Evolutionary conservation across 1,284 basidiomycete species (phyloP), one percentile per base, ranked within the genome.

Genomic region (Leccinum fuscescens): DNA sequence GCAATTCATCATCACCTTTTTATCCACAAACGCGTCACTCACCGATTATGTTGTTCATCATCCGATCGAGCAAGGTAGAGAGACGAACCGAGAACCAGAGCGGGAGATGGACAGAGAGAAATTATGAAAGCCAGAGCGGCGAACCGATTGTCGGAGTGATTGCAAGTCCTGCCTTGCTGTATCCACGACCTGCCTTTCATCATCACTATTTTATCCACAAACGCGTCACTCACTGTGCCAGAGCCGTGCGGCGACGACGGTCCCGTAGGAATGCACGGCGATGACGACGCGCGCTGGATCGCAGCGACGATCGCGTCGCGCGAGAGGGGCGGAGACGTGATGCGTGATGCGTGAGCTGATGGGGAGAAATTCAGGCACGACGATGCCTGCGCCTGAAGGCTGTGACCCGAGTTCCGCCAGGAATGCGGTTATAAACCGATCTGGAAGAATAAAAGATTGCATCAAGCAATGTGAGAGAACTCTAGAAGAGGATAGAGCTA

Each of bases 251-350:
- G 79, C 75, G 54, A 86, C 56, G 62, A 80, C 80, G 1, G 86
- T 88, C n/a, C 86, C 85, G 66, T 84, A 89, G 0, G 86, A 88
- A 69, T 89, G 86, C 0, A 79, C 77, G 0, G 73, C 76, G 44
- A 89, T 66, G 49, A 84, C 79, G 57, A 84, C 71, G 46, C 74
- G 72, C 1, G 50, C 2, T 54, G 50, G 56, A 82, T 62, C 1
- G 74, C 74, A 7, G 31, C 9, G 15, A 67, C 14, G n/a, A 55
- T 72, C 15, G 57, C 58, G 3, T 9, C 2, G 31, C 61, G 63
- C 12, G 72, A 61, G 57, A 69, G 69, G 0, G 72, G 70, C 0
- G 72, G 55, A 1, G 72, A 65, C 9, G 83, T 83, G 65, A 89
- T 87, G 48, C 78, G 84, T 27, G 27, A 27, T 27, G 27, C 27